phyloP scores from a whole-genome alignment of 805 yeast genomes.

The Nakazawaea siamensis region DNA sequence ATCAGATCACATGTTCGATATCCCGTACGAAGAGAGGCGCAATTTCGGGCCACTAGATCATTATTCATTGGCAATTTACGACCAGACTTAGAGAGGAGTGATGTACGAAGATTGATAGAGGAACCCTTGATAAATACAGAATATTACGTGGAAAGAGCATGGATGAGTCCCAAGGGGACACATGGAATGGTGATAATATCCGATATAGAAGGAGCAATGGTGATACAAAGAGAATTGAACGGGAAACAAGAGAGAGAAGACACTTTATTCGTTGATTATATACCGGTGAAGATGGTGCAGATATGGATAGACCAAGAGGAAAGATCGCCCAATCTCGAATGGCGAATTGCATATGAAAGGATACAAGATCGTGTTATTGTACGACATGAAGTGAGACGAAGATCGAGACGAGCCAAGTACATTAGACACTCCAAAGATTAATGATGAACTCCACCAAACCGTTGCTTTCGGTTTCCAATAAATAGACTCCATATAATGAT shows the following conservation, averaged over 20 bases:
- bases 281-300: slow-evolving; percentile 36
- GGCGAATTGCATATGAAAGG: slow-evolving; percentile 31
- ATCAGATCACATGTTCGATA: no score
- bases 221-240: slow-evolving; percentile 25
- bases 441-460: slow-evolving; percentile 66
- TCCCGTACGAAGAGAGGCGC: slow-evolving; percentile 22
- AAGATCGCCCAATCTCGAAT: slow-evolving; percentile 35
- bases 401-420: slow-evolving; percentile 1
- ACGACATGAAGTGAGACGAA: slow-evolving; percentile 14
- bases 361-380: slow-evolving; percentile 26
- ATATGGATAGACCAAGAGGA: slow-evolving; percentile 40
- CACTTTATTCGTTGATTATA: slow-evolving; percentile 29
- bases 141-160: slow-evolving; percentile 31
- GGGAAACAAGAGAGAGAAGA: slow-evolving; percentile 16
- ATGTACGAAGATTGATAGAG: slow-evolving; percentile 28
- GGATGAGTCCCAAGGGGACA: slow-evolving; percentile 32
- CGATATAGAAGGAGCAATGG: slow-evolving; percentile 30
- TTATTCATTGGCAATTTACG: slow-evolving; percentile 33
- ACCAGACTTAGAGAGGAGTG: slow-evolving; percentile 26
- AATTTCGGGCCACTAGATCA: slow-evolving; percentile 32
- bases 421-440: slow-evolving; percentile 52
- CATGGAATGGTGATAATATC: slow-evolving; percentile 34
- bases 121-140: slow-evolving; percentile 19
- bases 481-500: slow-evolving; percentile 64
- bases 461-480: slow-evolving; percentile 61